Base-by-base conservation (phyloP, 257 asterid species). In the Gardenia jasminoides region DNA sequence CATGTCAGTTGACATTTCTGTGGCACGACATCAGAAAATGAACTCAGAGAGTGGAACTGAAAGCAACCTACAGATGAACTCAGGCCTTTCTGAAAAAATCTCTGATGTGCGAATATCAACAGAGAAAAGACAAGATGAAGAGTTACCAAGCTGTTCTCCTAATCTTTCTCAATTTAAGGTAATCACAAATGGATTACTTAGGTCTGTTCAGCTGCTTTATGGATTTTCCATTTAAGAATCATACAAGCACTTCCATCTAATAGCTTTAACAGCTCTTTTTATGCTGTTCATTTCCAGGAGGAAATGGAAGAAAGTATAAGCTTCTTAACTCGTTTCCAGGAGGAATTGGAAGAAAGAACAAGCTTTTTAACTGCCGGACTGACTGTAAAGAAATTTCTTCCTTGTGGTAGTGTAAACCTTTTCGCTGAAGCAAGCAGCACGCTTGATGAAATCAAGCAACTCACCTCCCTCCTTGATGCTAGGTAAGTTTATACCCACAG, bases 371-470 rank as follows among this genome's bases (percentile, higher is more conserved):
- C 52, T 74, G 78, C 78, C 56, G 68, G 46, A 20, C 24, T 28
- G 11, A 20, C 7, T 67, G 66, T 15, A 6, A 9, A 48, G 33
- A 48, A 48, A 4, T 31, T 74, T 30, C 3, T 22, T 47, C 31
- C 20, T 47, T 15, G 7, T 22, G 66, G 16, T 4, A 33, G 13
- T 30, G 74, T 8, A 20, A 46, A 46, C 20, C n/a, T 64, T 54
- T 44, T 41, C 22, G 19, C 15, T 33, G 67, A 65, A 76, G 52
- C 52, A 30, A 47, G 72, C 52, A 48, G 30, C 47, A 1, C 50
- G 74, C 47, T 66, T 16, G n/a, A 20, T 28, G 80, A 77, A 48
- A 66, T 77, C 48, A 44, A 31, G 39, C 39, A 77, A 66, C 67
- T 77, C 36, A n/a, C 17, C 16, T 9, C 11, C 7, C 47, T 66